phyloP scores from a whole-genome alignment of 2,329 filamentous ascomycete species.

The Trichoderma oligosporum region DNA sequence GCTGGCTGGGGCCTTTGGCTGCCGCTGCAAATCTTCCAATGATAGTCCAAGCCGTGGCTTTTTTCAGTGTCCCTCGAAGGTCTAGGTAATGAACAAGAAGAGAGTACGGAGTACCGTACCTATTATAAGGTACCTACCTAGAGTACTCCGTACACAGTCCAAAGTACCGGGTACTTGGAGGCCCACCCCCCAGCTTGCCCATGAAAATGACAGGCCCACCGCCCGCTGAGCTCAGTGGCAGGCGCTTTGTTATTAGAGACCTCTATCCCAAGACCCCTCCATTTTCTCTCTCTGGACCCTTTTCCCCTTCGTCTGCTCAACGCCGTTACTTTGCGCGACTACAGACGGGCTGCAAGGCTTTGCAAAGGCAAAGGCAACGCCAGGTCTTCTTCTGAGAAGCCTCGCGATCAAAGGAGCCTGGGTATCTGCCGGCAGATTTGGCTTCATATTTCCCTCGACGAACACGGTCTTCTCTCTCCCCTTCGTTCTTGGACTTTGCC shows the following conservation, averaged over 20 bases:
- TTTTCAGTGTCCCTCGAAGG: no score
- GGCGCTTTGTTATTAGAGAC: conserved; percentile 21
- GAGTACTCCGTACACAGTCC: no score
- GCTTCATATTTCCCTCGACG: conserved; percentile 4
- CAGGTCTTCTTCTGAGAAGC: conserved; percentile 6
- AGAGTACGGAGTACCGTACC: no score
- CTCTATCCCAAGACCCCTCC: conserved; percentile 20
- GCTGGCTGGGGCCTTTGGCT: no score
- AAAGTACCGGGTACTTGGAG: conserved; percentile 16
- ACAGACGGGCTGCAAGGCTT: conserved; percentile 18
- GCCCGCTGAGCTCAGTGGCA: not conserved
- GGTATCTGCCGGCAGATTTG: conserved; percentile 15
- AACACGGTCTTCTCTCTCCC: not conserved
- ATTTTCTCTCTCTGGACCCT: conserved; percentile 20
- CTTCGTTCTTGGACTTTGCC: not conserved
- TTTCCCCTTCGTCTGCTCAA: conserved; percentile 20
- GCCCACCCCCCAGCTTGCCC: conserved; percentile 12
- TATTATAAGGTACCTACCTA: no score
- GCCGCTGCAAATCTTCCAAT: no score
- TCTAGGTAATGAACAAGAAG: no score
- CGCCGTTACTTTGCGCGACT: conserved; percentile 14
- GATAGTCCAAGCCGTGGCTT: no score
- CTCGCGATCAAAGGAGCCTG: not conserved
- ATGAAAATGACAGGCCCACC: conserved; percentile 14
- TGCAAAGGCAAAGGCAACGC: conserved; percentile 8